Evolutionary conservation across 1,139 yeast genomes (phyloP), one percentile per base, ranked within the genome.

Genomic region (Scheffersomyces illinoinensis): DNA sequence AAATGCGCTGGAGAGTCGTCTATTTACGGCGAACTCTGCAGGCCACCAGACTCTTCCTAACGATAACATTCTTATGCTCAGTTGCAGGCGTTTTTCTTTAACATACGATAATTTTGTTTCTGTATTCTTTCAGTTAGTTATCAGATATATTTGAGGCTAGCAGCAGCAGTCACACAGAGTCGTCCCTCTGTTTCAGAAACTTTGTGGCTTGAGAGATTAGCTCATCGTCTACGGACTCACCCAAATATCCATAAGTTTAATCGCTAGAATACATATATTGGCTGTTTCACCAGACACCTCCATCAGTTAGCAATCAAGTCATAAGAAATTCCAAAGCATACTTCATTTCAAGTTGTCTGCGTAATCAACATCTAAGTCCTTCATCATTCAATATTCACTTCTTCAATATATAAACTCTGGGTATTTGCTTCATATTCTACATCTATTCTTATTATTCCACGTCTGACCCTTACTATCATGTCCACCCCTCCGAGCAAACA

Each of bases 401-500:
- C 43, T 33, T 7, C 43, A 33, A 33, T 33, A 33, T 33, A 10
- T 2, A 33, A 5, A 2, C 12, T 33, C 33, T 24, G 10, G 10
- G 33, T 33, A 33, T 5, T 33, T 12, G 17, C 43, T 33, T 33
- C 43, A 8, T 33, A 33, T 33, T 33, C 2, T 33, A 33, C 43
- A 33, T 14, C 7, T 33, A 33, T 33, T 10, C 17, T 33, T 17
- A 33, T 33, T 7, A 33, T 12, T 10, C 43, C 3, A 24, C 10
- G 6, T 24, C 10, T 24, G 10, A 14, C 43, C 12, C 14, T 12
- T 33, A 4, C 17, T 8, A 33, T 33, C 43, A 33, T 33, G 26
- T 17, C 54, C 2, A 55, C 57, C 17, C 54, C 56, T 50, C 56
- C 52, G 49, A 56, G 52, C 47, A 57, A 53, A 26, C 57, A 58